Evolutionary conservation across 2,329 filamentous ascomycete species (phyloP).

Genomic region (Biscogniauxia mediterranea): DNA sequence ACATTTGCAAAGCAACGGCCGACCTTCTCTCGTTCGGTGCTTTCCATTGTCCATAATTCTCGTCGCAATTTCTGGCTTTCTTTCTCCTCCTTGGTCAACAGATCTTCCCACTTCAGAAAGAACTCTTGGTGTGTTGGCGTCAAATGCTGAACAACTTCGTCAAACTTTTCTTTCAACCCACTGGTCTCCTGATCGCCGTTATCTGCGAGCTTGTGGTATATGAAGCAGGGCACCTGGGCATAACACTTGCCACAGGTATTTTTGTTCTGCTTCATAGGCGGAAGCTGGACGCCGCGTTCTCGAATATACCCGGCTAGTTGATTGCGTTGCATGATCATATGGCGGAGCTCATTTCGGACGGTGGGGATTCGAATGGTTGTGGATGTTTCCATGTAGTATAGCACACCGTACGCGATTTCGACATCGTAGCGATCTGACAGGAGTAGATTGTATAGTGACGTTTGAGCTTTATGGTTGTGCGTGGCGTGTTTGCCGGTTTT

Average conservation of each 20-base stretch:
- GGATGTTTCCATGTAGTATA: conserved; percentile 94
- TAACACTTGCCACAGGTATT: conserved; percentile 86
- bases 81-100: conserved; percentile 92
- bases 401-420: conserved; percentile 81
- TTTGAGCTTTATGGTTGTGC: conserved; percentile 85
- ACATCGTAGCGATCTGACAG: conserved; percentile 94
- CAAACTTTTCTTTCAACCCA: conserved; percentile 77
- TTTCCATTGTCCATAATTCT: conserved; percentile 96
- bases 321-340: conserved; percentile 97
- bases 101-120: conserved; percentile 90
- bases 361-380: conserved; percentile 82
- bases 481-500: conserved; percentile 89
- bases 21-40: conserved; percentile 79
- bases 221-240: conserved; percentile 85
- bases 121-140: conserved; percentile 73
- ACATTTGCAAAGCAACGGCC: conserved; percentile 90
- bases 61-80: conserved; percentile 82
- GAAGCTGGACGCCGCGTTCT: conserved; percentile 74
- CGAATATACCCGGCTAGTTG: conserved; percentile 82
- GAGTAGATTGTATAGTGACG: conserved; percentile 87
- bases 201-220: conserved; percentile 89
- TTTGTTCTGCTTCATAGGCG: conserved; percentile 80
- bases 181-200: conserved; percentile 78
- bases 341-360: conserved; percentile 81
- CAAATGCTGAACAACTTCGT: conserved; percentile 76